Base-by-base conservation (phyloP, 176 grass and related monocot species). In the Alloteropsis semialata region DNA sequence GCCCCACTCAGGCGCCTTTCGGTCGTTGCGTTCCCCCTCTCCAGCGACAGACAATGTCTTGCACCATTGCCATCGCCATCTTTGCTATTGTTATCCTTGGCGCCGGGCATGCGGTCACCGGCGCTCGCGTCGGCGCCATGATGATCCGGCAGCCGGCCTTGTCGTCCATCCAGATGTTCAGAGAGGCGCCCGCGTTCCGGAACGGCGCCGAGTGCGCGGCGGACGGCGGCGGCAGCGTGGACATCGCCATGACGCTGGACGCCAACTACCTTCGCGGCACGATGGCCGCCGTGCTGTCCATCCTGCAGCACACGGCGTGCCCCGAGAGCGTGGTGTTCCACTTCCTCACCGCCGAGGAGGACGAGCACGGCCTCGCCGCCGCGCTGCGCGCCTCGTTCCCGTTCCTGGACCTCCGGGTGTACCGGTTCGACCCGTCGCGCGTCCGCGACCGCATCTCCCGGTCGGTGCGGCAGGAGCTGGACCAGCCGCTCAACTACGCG, bases 191-290 rank as follows among this genome's bases (percentile, higher is more conserved):
- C 17, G 79, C 89, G 66, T 93, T 96, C 86, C 79, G 85, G 37
- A 96, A 96, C 72, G 78, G 82, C 8, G 69, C 48, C 17, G 84
- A 86, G 49, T 94, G 92, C 74, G 43, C 43, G 0, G 27, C 76
- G 0, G 81, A 21, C 22, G 78, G 77, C 16, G 17, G 15, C 17
- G 62, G 67, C 2, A 74, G 76, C 62, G 83, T 96, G 71, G 86
- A 96, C 80, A 89, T 93, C 2, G 91, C 94, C 41, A 96, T 96
- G 94, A 96, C 90, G 36, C 67, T 96, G 45, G 94, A 96, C 58
- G 83, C 65, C 22, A 89, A 89, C 66, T 96, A 96, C 88, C 78
- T 96, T 19, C 88, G 91, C 5, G 94, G 91, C 80, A 91, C 91
- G 18, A 86, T 96, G 58, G 91, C 91, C 0, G 91, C 86, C 46